These are phyloP conservation scores for Kingdonia uniflora DNA, from an alignment of 164 flowering plant genomes.

Conservation along the genomic window DNA sequence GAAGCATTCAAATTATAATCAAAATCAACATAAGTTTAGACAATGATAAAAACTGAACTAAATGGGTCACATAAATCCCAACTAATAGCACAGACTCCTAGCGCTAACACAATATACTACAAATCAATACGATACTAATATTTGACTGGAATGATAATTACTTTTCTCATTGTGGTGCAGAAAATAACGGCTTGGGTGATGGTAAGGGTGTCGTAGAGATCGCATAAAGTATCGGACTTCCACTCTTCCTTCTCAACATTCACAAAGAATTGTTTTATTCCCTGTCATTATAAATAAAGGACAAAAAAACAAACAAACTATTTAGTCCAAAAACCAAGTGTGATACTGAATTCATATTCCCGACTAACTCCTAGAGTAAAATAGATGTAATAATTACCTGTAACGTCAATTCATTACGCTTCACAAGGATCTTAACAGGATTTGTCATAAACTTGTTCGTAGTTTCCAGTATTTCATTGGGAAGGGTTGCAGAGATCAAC, in stretches of 20 bases:
- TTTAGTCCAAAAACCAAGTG: conserved; percentile 45
- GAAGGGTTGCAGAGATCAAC: too few relatives aligned
- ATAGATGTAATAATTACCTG: conserved; percentile 43
- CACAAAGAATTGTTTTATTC: too few relatives aligned
- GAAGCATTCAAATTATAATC: conserved; percentile 45
- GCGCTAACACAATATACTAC: background rate
- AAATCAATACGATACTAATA: background rate
- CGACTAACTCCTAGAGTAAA: background rate
- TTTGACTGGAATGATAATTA: background rate
- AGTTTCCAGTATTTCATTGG: conserved; percentile 94
- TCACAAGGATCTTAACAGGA: conserved; percentile 91
- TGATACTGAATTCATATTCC: background rate
- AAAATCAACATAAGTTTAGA: background rate
- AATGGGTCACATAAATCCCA: background rate
- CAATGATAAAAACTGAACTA: background rate
- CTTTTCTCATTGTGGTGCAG: too few relatives aligned
- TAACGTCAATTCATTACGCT: conserved; percentile 97
- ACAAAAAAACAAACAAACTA: too few relatives aligned
- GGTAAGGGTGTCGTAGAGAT: too few relatives aligned
- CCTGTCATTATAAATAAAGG: too few relatives aligned
- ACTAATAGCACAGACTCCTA: too few relatives aligned
- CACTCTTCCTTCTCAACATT: too few relatives aligned
- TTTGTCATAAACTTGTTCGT: conserved; percentile 97
- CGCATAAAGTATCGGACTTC: too few relatives aligned
- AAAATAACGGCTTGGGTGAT: conserved; percentile 97